Conservation (phyloP, 306 rosid genomes). For the Vigna unguiculata region DNA sequence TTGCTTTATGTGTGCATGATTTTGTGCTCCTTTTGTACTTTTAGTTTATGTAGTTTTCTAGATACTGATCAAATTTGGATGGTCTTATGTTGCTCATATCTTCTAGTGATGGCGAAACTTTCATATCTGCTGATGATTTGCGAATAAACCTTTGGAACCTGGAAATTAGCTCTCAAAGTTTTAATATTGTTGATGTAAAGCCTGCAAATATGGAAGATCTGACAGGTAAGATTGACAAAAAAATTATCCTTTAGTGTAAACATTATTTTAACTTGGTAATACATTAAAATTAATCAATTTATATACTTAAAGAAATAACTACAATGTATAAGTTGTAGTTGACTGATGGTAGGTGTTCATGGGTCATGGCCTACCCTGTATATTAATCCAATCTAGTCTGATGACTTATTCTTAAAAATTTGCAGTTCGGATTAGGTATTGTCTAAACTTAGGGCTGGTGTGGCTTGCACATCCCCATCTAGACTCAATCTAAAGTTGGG, state of each 20-base stretch:
- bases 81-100: constrained; percentile 43
- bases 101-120: constrained; percentile 97
- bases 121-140: constrained; percentile 98
- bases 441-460: background rate
- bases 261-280: constrained; percentile 26
- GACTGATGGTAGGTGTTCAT: background rate
- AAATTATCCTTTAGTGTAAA: background rate
- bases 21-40: constrained; percentile 6
- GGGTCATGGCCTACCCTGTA: background rate
- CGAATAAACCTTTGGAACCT: constrained; percentile 99
- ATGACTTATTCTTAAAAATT: background rate
- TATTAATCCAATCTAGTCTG: background rate
- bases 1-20: constrained; percentile 29
- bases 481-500: background rate
- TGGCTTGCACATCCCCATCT: background rate
- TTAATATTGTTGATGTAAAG: constrained; percentile 95
- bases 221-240: constrained; percentile 66
- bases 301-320: background rate
- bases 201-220: constrained; percentile 99
- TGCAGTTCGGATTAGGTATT: background rate
- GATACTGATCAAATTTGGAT: constrained; percentile 44
- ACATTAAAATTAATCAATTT: constrained; percentile 19
- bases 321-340: constrained; percentile 16
- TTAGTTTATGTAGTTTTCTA: background rate
- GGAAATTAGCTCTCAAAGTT: constrained; percentile 99